Conservation (phyloP, 805 yeast genomes). For the Cyberlindnera bimundalis region DNA sequence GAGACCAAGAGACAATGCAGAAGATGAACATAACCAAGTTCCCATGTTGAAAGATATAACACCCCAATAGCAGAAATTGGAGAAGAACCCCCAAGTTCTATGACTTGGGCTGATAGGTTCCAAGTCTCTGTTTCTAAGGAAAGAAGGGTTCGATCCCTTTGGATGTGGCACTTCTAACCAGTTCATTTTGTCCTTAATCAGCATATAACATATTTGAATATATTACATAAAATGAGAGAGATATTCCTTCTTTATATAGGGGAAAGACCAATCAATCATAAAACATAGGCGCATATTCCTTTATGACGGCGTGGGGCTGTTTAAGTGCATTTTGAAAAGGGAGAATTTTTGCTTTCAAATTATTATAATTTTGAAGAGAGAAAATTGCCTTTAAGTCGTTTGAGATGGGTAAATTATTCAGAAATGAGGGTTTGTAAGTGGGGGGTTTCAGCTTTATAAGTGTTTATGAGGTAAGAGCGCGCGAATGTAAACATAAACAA, state of each 20-base stretch:
- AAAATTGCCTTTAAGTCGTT: too few relatives aligned
- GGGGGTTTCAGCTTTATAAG: too few relatives aligned
- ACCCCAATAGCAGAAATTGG: conserved; percentile 43
- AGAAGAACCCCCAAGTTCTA: conserved; percentile 39
- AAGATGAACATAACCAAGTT: conserved; percentile 44
- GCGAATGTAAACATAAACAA: too few relatives aligned
- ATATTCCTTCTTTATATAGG: neutral
- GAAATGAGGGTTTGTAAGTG: too few relatives aligned
- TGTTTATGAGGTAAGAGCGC: too few relatives aligned
- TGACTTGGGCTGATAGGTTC: conserved; percentile 20
- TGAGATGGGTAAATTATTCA: too few relatives aligned
- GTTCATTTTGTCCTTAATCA: neutral
- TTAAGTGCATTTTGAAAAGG: too few relatives aligned
- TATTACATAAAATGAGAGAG: neutral
- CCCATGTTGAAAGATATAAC: conserved; percentile 41
- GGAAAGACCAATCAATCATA: neutral
- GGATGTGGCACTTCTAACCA: conserved; percentile 4
- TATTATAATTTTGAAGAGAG: too few relatives aligned
- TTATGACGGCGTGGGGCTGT: neutral
- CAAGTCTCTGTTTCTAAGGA: conserved; percentile 11
- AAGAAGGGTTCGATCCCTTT: neutral
- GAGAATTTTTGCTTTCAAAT: too few relatives aligned
- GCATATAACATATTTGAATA: neutral
- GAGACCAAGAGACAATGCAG: conserved; percentile 43
- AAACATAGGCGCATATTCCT: conserved; percentile 6